These are phyloP conservation scores for Beauveria australis DNA, from an alignment of 2,329 filamentous ascomycete species.

Conservation along the genomic window DNA sequence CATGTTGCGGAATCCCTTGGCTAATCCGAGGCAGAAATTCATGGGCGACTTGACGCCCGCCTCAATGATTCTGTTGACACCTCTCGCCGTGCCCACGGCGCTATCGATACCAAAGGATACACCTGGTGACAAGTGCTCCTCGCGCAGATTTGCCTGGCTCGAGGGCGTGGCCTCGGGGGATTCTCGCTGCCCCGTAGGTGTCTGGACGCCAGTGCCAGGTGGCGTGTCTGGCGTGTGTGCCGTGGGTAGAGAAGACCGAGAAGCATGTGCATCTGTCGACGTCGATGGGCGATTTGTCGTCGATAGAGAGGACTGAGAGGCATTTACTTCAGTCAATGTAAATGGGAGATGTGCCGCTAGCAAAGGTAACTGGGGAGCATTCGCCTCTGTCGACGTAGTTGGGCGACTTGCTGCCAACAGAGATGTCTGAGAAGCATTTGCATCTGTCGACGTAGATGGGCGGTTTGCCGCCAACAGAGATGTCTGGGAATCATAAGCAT, in stretches of 20 bases:
- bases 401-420: too few species aligned
- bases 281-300: too few species aligned
- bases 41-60: constrained; percentile 74
- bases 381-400: too few species aligned
- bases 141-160: not conserved
- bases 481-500: not conserved
- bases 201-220: not conserved
- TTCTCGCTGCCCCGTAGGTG: not conserved
- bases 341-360: too few species aligned
- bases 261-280: not conserved
- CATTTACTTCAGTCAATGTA: too few species aligned
- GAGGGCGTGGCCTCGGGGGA: not conserved
- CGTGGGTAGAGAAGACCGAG: not conserved
- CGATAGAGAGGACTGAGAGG: too few species aligned
- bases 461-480: too few species aligned
- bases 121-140: constrained; percentile 6
- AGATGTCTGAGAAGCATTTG: too few species aligned
- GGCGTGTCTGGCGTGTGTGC: not conserved
- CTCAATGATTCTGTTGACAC: constrained; percentile 62
- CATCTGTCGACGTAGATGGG: not conserved
- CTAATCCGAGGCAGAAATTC: constrained; percentile 74
- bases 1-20: constrained; percentile 82
- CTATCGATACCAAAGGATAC: constrained; percentile 37
- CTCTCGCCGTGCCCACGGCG: constrained; percentile 57
- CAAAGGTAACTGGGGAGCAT: too few species aligned